These are phyloP conservation scores for Flaveria sonorensis DNA, from an alignment of 129 eudicot genomes.

Conservation along the genomic window DNA sequence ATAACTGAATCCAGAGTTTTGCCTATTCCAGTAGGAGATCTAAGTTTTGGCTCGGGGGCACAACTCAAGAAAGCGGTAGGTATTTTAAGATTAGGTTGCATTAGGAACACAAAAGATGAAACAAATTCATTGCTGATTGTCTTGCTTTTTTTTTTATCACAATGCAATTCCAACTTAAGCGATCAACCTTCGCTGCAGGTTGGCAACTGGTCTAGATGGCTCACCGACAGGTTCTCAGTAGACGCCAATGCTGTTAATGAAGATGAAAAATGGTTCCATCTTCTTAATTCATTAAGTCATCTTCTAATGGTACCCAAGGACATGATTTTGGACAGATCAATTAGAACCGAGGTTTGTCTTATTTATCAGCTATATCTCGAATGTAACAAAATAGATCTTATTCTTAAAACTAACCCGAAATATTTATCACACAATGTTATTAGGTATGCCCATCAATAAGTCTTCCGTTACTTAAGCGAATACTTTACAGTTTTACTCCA, in stretches of 20 bases:
- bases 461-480: constrained; percentile 60
- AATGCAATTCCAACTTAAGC: neutral
- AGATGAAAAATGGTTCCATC: constrained; percentile 53
- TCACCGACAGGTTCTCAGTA: constrained; percentile 51
- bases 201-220: constrained; percentile 89
- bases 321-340: constrained; percentile 68
- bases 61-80: constrained; percentile 85
- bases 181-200: constrained; percentile 49
- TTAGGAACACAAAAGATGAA: neutral
- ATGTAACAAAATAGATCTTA: neutral
- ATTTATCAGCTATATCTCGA: neutral
- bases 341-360: constrained; percentile 65
- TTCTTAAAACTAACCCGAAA: constrained; percentile 1
- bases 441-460: constrained; percentile 83
- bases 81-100: neutral
- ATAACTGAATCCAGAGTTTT: constrained; percentile 67
- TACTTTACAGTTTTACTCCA: constrained; percentile 77
- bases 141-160: neutral
- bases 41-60: constrained; percentile 95
- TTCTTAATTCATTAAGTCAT: constrained; percentile 74
- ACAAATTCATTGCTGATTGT: constrained; percentile 12
- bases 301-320: constrained; percentile 95
- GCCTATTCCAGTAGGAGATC: constrained; percentile 88
- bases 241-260: constrained; percentile 30
- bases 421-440: constrained; percentile 6